Conservation (phyloP, 2,329 filamentous ascomycete species). For the Neospermospora avenae region DNA sequence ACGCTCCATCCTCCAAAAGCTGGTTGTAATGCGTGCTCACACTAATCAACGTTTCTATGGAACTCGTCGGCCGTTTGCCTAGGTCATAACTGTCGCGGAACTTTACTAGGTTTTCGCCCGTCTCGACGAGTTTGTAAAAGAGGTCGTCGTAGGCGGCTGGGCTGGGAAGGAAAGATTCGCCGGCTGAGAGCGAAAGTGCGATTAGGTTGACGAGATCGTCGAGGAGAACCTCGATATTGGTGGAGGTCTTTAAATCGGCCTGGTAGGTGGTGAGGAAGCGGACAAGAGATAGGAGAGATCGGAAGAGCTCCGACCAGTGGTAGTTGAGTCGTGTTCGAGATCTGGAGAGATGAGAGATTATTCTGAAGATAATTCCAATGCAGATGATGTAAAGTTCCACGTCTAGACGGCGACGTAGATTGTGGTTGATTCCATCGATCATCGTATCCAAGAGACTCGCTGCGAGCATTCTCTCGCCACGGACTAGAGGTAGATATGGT, state of each 20-base stretch:
- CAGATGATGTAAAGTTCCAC: constrained; percentile 79
- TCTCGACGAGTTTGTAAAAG: constrained; percentile 97
- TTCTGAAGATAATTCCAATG: constrained; percentile 75
- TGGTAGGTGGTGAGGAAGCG: constrained; percentile 89
- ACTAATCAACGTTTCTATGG: constrained; percentile 79
- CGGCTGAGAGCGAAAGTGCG: constrained; percentile 77
- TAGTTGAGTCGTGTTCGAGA: constrained; percentile 79
- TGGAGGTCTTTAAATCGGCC: constrained; percentile 66
- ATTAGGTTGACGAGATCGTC: constrained; percentile 78
- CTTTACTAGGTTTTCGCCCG: constrained; percentile 74
- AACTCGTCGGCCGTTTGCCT: constrained; percentile 56
- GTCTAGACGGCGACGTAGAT: constrained; percentile 81
- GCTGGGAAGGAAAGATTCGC: constrained; percentile 87
- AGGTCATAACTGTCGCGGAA: constrained; percentile 76
- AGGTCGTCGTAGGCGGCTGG: constrained; percentile 89
- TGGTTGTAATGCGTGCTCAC: constrained; percentile 85
- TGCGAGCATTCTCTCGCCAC: constrained; percentile 69
- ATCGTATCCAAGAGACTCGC: constrained; percentile 80
- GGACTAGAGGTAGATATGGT: constrained; percentile 75
- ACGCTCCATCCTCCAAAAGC: constrained; percentile 62
- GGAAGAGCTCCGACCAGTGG: constrained; percentile 96
- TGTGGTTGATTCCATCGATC: constrained; percentile 91
- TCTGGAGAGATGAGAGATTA: constrained; percentile 80
- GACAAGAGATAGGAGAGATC: constrained; percentile 80
- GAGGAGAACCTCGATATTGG: constrained; percentile 70